These are phyloP conservation scores for Hyphodiscus hymeniophilus DNA, from an alignment of 495 filamentous ascomycete genomes.

Conservation along the genomic window DNA sequence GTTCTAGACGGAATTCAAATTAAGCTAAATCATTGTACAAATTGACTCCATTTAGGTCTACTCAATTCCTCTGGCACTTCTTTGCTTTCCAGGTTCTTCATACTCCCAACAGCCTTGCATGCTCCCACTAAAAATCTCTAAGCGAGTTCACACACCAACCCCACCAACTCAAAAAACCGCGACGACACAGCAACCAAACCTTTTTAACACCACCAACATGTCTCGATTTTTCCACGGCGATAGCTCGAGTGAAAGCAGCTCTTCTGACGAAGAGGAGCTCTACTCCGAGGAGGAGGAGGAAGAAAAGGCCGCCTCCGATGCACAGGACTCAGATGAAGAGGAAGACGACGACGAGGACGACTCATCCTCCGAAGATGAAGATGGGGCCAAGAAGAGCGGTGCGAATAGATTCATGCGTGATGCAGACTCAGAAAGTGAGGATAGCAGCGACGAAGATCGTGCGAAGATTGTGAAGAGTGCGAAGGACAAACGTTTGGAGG, in stretches of 20 bases:
- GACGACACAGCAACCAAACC: neutral
- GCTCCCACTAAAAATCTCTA: too few relatives aligned
- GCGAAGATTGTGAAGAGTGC: constrained; percentile 87
- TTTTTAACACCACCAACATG: constrained; percentile 40
- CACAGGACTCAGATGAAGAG: constrained; percentile 36
- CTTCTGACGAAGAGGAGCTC: constrained; percentile 85
- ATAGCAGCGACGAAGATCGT: constrained; percentile 74
- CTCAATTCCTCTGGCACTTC: too few relatives aligned
- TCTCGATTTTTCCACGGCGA: constrained; percentile 87
- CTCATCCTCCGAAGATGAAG: constrained; percentile 55
- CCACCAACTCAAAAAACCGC: neutral
- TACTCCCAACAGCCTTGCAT: too few relatives aligned
- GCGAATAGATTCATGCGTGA: constrained; percentile 75
- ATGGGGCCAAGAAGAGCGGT: constrained; percentile 52
- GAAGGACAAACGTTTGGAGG: constrained; percentile 93
- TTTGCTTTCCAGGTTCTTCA: too few relatives aligned
- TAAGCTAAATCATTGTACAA: too few relatives aligned
- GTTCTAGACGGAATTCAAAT: too few relatives aligned
- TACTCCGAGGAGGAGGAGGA: constrained; percentile 70
- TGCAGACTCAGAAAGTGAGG: constrained; percentile 65
- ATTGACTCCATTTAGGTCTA: too few relatives aligned
- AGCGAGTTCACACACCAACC: too few relatives aligned
- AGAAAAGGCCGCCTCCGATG: constrained; percentile 37
- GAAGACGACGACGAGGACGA: constrained; percentile 54
- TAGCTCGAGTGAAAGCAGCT: constrained; percentile 36